Percentiles rank a stretch among this genome's conserved stretches.
These are phyloP conservation scores for Chaetomium strumarium DNA, from an alignment of 2,329 filamentous ascomycete species.

Conservation along the genomic window DNA sequence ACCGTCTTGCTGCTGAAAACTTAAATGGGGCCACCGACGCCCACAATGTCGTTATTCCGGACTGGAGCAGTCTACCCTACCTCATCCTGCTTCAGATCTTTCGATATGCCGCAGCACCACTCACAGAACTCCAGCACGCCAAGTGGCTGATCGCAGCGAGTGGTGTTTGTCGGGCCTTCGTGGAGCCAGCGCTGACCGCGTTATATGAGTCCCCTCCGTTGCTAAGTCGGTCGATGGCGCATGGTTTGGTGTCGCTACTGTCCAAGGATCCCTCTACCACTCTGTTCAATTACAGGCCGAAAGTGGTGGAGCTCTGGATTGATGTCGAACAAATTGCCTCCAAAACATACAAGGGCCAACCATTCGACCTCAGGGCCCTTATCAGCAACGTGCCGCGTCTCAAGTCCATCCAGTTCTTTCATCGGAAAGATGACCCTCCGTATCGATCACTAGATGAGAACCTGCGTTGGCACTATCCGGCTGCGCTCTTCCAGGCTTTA, in stretches of 20 bases:
- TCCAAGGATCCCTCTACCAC: constrained; percentile 45
- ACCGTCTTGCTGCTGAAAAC: not conserved
- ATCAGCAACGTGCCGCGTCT: constrained; percentile 61
- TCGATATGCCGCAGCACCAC: constrained; percentile 55
- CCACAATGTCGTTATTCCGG: constrained; percentile 21
- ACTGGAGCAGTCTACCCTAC: constrained; percentile 36
- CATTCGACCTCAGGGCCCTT: constrained; percentile 43
- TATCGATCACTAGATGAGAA: constrained; percentile 53
- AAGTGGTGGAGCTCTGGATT: constrained; percentile 64
- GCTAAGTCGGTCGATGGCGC: constrained; percentile 39
- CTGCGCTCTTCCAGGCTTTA: constrained; percentile 59
- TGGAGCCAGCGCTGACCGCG: constrained; percentile 66
- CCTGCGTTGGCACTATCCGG: constrained; percentile 65
- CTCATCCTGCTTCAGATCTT: constrained; percentile 66
- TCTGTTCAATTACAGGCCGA: constrained; percentile 60
- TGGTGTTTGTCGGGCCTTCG: constrained; percentile 56
- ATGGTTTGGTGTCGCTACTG: constrained; percentile 47
- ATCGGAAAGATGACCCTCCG: constrained; percentile 61
- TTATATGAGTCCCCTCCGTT: constrained; percentile 67
- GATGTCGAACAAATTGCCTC: constrained; percentile 55
- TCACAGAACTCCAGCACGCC: constrained; percentile 38
- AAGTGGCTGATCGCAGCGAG: constrained; percentile 62
- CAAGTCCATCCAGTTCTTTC: constrained; percentile 64
- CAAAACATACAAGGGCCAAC: constrained; percentile 46
- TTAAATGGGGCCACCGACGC: not conserved